A percentile compares a stretch with the other conserved stretches of the same genome.
phyloP scores from a whole-genome alignment of 1,139 yeast species.

The Saccharomyces hybrid region DNA sequence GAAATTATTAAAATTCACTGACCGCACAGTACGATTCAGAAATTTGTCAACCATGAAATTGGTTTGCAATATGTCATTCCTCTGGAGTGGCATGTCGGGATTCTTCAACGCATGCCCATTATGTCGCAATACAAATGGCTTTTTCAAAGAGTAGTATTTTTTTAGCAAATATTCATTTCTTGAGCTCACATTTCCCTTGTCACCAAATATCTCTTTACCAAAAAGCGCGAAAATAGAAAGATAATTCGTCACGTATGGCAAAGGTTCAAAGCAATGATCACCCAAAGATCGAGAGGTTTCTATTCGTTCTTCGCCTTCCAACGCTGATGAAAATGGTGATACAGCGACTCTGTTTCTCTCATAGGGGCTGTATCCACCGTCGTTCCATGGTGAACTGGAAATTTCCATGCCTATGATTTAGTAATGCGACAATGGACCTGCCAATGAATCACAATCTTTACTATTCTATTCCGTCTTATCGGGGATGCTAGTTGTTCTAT shows the following conservation, averaged over 20 bases:
- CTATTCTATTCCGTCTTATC: neutral
- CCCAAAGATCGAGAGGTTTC: neutral
- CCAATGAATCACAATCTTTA: neutral
- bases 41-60: neutral
- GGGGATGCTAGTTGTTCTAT: neutral
- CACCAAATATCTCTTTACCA: neutral
- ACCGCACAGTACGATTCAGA: neutral
- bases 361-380: neutral
- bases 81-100: neutral
- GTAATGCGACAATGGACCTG: neutral
- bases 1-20: neutral
- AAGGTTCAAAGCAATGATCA: neutral
- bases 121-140: neutral
- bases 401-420: neutral
- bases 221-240: neutral
- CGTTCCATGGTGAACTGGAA: neutral
- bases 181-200: neutral
- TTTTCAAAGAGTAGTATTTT: slow-evolving; percentile 3
- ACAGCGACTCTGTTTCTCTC: neutral
- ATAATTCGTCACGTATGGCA: neutral
- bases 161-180: slow-evolving; percentile 5
- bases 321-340: neutral
- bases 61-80: neutral
- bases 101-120: neutral
- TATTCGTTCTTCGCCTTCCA: neutral